Conservation (phyloP, 805 yeast species). For the Ogataea zsoltii region DNA sequence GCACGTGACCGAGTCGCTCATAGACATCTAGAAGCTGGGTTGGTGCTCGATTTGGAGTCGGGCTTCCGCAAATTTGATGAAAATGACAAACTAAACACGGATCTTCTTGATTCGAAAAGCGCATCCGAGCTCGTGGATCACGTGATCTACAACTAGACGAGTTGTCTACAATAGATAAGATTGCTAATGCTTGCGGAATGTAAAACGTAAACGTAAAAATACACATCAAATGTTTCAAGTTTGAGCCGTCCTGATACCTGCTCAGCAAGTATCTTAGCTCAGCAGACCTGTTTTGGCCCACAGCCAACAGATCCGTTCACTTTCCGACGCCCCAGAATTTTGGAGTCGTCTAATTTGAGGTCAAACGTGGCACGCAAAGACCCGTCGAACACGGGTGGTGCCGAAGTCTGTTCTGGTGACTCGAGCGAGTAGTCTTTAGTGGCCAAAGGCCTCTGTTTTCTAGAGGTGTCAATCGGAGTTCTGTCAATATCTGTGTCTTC, state of each 20-base stretch:
- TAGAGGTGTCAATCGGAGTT: slow-evolving; percentile 11
- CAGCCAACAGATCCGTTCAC: slow-evolving; percentile 22
- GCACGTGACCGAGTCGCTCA: slow-evolving; percentile 61
- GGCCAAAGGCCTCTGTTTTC: slow-evolving; percentile 13
- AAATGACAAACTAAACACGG: slow-evolving; percentile 70
- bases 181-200: background rate
- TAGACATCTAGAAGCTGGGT: slow-evolving; percentile 64
- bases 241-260: background rate
- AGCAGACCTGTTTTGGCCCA: slow-evolving; percentile 14
- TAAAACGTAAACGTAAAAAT: background rate
- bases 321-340: slow-evolving; percentile 58
- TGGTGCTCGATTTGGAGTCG: slow-evolving; percentile 45
- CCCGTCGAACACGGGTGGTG: slow-evolving; percentile 10
- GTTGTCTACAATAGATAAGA: background rate
- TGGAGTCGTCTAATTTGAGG: slow-evolving; percentile 63
- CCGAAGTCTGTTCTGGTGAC: background rate
- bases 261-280: background rate
- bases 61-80: slow-evolving; percentile 52
- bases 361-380: slow-evolving; percentile 41
- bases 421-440: slow-evolving; percentile 13
- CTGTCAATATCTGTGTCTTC: slow-evolving; percentile 16
- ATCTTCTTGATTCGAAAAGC: slow-evolving; percentile 21
- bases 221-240: background rate
- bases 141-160: slow-evolving; percentile 20
- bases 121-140: slow-evolving; percentile 19